Evolutionary conservation across 1,284 basidiomycete species (phyloP), one percentile per base, ranked within the genome.

Genomic region (Ceratobasidium sp.): DNA sequence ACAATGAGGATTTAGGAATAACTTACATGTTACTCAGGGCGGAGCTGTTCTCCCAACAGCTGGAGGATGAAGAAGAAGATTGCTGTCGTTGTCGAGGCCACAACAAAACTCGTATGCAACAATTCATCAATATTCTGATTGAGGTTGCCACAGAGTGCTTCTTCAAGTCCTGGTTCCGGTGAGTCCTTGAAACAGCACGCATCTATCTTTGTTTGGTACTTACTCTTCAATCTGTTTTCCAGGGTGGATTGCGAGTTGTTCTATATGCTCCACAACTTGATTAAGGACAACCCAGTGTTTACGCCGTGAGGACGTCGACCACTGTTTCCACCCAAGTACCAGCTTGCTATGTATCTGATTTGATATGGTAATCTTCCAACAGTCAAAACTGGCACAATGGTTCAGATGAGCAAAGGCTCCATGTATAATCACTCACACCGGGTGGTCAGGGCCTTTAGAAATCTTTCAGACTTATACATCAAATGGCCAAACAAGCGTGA

Each of bases 81-180:
- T 7, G 51, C 26, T 28, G 31, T 35, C 20, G 60, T 63, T 20
- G 17, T 35, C 60, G 60, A 20, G 60, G 60, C 8, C 60, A 63
- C 37, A 42, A 63, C 20, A 35, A 20, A 23, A n/a, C 20, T 35
- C 13, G 37, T n/a, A 35, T 23, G n/a, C 33, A 33, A 7, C 20
- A 63, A 31, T 63, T 63, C 60, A 63, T 63, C 28, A 31, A 63
- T 33, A n/a, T 26, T 5, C 17, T 63, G 20, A 63, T 63, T 35
- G 60, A 63, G 31, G 20, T n/a, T n/a, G 17, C 17, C 31, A n/a
- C 60, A 33, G 60, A 63, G 23, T 7, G 60, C 17, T 35, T 35
- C 33, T 63, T 63, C 60, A 63, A 63, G 60, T 26, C 31, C 17
- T 63, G 60, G 60, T 63, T 63, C 60, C 60, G 60, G 60, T 63